phyloP scores from a whole-genome alignment of 2,329 filamentous ascomycete species.

The Cadophora sp. region DNA sequence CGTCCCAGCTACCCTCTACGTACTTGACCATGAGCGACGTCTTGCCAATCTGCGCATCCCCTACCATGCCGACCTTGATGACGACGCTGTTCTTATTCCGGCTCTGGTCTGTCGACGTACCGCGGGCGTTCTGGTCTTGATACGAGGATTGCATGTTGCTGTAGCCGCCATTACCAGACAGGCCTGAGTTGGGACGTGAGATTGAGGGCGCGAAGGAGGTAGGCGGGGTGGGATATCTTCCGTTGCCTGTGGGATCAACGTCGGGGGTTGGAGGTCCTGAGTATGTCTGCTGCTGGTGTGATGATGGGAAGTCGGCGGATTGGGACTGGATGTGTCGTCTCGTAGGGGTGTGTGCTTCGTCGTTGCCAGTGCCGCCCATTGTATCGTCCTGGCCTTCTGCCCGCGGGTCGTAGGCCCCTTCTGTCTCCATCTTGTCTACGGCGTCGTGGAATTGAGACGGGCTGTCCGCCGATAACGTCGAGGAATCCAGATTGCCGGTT shows the following conservation, averaged over 20 bases:
- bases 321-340: conserved; percentile 44
- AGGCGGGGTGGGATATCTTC: conserved; percentile 45
- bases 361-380: conserved; percentile 40
- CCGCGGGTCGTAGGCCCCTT: conserved; percentile 50
- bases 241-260: conserved; percentile 41
- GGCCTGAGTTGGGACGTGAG: conserved; percentile 45
- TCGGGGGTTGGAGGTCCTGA: conserved; percentile 40
- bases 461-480: conserved; percentile 56
- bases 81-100: conserved; percentile 74
- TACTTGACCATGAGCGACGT: conserved; percentile 99
- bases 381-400: conserved; percentile 41
- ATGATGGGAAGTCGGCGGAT: conserved; percentile 44
- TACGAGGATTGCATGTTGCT: conserved; percentile 44
- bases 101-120: conserved; percentile 37
- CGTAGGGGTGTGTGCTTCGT: conserved; percentile 45
- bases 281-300: conserved; percentile 38
- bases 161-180: conserved; percentile 44
- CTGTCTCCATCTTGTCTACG: conserved; percentile 56
- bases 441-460: conserved; percentile 60
- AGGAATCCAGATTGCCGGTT: conserved; percentile 58
- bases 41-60: conserved; percentile 98
- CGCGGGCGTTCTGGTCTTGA: conserved; percentile 44
- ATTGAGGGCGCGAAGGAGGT: conserved; percentile 43
- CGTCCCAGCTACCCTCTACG: conserved; percentile 98
- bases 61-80: conserved; percentile 99